These are phyloP conservation scores for Fusarium buharicum DNA, from an alignment of 2,329 filamentous ascomycete species.

Conservation along the genomic window DNA sequence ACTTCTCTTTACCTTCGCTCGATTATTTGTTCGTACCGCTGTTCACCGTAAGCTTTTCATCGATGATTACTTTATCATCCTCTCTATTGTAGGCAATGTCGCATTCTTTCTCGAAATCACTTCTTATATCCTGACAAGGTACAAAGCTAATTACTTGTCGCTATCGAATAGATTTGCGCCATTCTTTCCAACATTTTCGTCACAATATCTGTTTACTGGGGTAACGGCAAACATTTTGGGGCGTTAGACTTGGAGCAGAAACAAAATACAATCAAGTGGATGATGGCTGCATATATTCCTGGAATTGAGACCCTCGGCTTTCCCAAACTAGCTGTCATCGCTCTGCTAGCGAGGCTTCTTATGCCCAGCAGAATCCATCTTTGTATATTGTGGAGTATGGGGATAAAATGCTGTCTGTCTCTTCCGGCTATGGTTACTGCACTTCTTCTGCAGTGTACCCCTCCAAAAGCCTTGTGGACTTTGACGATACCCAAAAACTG, in stretches of 20 bases:
- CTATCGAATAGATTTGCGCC: slow-evolving; percentile 15
- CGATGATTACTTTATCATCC: slow-evolving; percentile 34
- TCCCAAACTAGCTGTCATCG: slow-evolving; percentile 12
- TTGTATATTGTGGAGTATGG: neutral
- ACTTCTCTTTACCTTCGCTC: slow-evolving; percentile 22
- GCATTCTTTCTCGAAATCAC: neutral
- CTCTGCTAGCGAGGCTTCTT: slow-evolving; percentile 5
- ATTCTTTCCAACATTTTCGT: slow-evolving; percentile 29
- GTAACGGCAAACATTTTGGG: slow-evolving; percentile 38
- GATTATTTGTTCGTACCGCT: slow-evolving; percentile 21
- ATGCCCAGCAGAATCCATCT: neutral
- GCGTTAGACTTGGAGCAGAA: slow-evolving; percentile 12
- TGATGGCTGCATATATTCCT: slow-evolving; percentile 8
- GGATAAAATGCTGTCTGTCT: slow-evolving; percentile 1
- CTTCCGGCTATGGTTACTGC: slow-evolving; percentile 6
- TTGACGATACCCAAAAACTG: slow-evolving; percentile 1
- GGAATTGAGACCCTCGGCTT: slow-evolving; percentile 8
- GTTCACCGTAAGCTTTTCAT: slow-evolving; percentile 23
- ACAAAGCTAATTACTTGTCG: too few species aligned
- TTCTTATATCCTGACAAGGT: neutral
- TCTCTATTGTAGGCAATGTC: slow-evolving; percentile 4
- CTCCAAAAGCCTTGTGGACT: neutral
- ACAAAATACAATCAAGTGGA: slow-evolving; percentile 9
- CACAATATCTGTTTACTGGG: slow-evolving; percentile 31
- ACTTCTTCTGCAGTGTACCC: slow-evolving; percentile 5